Evolutionary conservation across 78 protist genomes (phyloP).

Genomic region (Dictyostelium intermedium): DNA sequence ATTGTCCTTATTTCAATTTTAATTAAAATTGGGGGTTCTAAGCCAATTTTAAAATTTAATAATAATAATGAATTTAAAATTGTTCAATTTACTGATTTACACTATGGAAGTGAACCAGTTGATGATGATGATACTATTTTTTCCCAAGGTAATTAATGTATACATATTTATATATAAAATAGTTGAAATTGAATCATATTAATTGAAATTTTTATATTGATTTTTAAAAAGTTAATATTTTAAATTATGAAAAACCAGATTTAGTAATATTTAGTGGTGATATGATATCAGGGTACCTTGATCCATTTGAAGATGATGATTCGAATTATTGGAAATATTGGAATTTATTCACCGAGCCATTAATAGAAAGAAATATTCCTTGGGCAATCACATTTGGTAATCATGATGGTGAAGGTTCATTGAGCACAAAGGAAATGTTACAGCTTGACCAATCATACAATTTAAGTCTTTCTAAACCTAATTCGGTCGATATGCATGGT

Average conservation of each 20-base stretch:
- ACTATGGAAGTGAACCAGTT: conserved; percentile 48
- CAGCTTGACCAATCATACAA: conserved; percentile 6
- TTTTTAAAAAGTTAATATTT: not conserved
- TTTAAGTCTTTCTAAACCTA: not conserved
- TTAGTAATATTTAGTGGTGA: conserved; percentile 57
- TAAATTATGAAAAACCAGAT: conserved; percentile 41
- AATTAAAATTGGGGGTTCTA: not conserved
- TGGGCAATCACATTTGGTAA: conserved; percentile 74
- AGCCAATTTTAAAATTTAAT: conserved; percentile 19
- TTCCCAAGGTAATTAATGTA: not conserved
- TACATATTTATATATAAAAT: too few relatives aligned
- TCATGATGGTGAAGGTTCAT: conserved; percentile 50
- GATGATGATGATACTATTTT: not conserved
- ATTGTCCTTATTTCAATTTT: not conserved
- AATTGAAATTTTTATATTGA: too few relatives aligned
- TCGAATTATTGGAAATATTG: not conserved
- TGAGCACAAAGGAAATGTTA: not conserved
- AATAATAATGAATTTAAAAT: conserved; percentile 31
- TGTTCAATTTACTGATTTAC: conserved; percentile 74
- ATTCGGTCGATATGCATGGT: conserved; percentile 10
- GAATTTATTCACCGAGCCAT: conserved; percentile 17
- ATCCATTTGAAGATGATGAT: not conserved
- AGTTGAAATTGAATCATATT: too few relatives aligned
- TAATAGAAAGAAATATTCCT: conserved; percentile 27
- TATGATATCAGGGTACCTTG: conserved; percentile 25